Conservation (phyloP, 2,329 filamentous ascomycete species). For the Emmonsia crescens region DNA sequence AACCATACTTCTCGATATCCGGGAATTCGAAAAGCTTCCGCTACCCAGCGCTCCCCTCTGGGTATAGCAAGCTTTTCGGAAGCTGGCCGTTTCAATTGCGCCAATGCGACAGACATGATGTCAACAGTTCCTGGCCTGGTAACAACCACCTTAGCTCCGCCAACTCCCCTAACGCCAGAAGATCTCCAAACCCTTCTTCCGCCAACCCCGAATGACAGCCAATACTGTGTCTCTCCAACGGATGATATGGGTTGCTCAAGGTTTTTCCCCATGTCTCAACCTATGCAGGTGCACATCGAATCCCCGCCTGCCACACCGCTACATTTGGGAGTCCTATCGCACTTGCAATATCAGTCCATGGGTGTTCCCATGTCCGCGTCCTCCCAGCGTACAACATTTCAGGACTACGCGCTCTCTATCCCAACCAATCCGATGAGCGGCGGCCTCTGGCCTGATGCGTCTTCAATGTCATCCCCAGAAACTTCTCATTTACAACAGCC, state of each 20-base stretch:
- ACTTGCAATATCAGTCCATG: slow-evolving; percentile 27
- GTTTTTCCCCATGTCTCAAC: slow-evolving; percentile 29
- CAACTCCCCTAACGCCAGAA: slow-evolving; percentile 35
- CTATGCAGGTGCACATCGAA: slow-evolving; percentile 32
- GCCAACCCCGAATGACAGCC: slow-evolving; percentile 27
- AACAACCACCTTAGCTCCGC: slow-evolving; percentile 28
- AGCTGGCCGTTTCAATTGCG: slow-evolving; percentile 25
- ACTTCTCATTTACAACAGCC: slow-evolving; percentile 21
- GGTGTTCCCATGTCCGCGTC: slow-evolving; percentile 34
- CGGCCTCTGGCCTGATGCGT: slow-evolving; percentile 32
- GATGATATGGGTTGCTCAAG: slow-evolving; percentile 17
- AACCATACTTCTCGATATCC: slow-evolving; percentile 29
- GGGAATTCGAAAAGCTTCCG: slow-evolving; percentile 36
- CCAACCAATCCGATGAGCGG: slow-evolving; percentile 29
- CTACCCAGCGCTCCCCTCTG: slow-evolving; percentile 38
- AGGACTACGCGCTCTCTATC: slow-evolving; percentile 29
- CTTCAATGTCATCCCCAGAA: slow-evolving; percentile 33
- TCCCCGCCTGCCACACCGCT: slow-evolving; percentile 37
- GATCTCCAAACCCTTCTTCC: slow-evolving; percentile 33
- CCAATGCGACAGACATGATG: slow-evolving; percentile 24
- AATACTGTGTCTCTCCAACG: slow-evolving; percentile 29
- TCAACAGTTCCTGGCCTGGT: slow-evolving; percentile 24
- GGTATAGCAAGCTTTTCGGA: slow-evolving; percentile 37
- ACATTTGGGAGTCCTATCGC: slow-evolving; percentile 27
- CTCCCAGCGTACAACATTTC: slow-evolving; percentile 33